Evolutionary conservation across 768 basidiomycete species (phyloP).

Genomic region (Boletellus sp.): DNA sequence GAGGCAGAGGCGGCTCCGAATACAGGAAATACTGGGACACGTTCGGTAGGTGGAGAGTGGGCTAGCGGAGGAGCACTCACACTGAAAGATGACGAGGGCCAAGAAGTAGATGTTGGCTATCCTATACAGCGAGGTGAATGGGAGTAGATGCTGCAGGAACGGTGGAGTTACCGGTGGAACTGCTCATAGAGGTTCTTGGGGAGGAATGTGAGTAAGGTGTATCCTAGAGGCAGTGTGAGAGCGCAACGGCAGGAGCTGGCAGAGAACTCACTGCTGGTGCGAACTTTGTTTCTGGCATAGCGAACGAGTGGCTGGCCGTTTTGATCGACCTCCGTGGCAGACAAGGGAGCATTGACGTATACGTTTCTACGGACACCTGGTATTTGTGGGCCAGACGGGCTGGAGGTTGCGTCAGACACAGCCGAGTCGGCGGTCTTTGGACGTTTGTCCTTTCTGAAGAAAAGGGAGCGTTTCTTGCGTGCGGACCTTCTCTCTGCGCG

Average conservation of each 20-base stretch:
- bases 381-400: conserved; percentile 27
- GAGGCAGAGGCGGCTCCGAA: conserved; percentile 86
- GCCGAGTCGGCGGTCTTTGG: conserved; percentile 31
- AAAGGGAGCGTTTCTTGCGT: conserved; percentile 46
- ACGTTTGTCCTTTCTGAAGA: conserved; percentile 58
- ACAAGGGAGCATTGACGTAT: conserved; percentile 73
- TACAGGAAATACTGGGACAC: conserved; percentile 68
- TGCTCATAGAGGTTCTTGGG: conserved; percentile 96
- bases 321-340: conserved; percentile 59
- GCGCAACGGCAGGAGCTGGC: not conserved
- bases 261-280: conserved; percentile 76
- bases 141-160: not conserved
- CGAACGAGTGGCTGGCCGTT: conserved; percentile 72
- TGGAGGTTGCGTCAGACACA: conserved; percentile 21
- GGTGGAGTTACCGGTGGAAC: conserved; percentile 66
- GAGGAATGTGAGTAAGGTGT: conserved; percentile 84
- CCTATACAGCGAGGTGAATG: conserved; percentile 33
- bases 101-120: conserved; percentile 94
- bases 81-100: conserved; percentile 72
- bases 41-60: conserved; percentile 9
- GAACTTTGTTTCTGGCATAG: conserved; percentile 92
- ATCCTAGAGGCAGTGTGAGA: conserved; percentile 50
- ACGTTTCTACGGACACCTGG: conserved; percentile 65
- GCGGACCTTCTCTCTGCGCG: conserved; percentile 54
- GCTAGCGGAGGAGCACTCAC: conserved; percentile 36